Evolutionary conservation across 495 filamentous ascomycete species (phyloP), one percentile per base, ranked within the genome.

Genomic region (Daldinia concentrica): DNA sequence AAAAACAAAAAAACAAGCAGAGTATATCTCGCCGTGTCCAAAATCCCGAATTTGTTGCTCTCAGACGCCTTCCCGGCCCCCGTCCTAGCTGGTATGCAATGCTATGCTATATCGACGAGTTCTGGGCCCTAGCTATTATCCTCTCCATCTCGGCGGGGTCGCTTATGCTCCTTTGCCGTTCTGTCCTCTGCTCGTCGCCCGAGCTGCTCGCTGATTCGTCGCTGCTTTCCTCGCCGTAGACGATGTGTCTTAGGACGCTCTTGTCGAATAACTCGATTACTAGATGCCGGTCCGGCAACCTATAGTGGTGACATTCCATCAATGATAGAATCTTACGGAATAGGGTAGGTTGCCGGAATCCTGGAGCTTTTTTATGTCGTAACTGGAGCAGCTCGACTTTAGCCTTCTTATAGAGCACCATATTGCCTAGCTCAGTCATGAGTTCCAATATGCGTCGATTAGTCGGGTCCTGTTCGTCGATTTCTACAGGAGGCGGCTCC

Each of bases 261-360:
- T 93, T 94, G 71, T 98, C 95, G 78, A 98, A 99, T 26, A 98
- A 81, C 77, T 98, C 94, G 56, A 98, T 89, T 36, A 97, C 90
- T 78, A 96, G 94, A 45, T 92, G 90, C 45, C 95, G 90, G 55
- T 93, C 90, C 6, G 88, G 89, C 24, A 98, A 84, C 32, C 95
- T 88, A 78, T 93, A 98, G 74, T 95, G 92, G 69, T 97, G 93
- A 57, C 87, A 90, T 81, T 97, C 95, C n/a, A 99, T 84, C 34
- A 98, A 81, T 34, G 82, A 85, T 83, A 98, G 89, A 62, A 94
- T 89, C 77, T 93, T 92, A 62, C 88, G 89, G 82, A 97, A 98
- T 36, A 98, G 84, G 34, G 84, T 82, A 37, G 90, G 85, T 73
- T 92, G 90, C 32, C 85, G 86, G 80, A 99, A 98, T 14, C 87